Evolutionary conservation across 768 basidiomycete species (phyloP).

Genomic region (Amanita pallidorosea): DNA sequence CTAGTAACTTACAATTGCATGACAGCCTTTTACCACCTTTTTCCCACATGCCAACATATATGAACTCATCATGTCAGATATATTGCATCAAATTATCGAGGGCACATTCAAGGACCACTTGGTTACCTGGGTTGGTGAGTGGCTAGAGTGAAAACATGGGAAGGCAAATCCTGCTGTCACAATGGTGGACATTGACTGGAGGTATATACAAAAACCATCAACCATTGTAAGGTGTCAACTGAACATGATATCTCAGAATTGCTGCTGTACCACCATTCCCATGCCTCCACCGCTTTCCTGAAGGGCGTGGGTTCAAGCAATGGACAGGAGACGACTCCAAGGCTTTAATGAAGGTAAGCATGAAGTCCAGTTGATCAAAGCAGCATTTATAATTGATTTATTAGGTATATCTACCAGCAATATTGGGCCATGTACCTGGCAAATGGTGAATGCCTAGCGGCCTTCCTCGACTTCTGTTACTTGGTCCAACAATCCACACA

Average conservation of each 20-base stretch:
- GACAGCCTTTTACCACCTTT: conserved; percentile 9
- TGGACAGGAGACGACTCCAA: conserved; percentile 19
- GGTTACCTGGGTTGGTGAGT: conserved; percentile 10
- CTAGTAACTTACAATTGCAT: neutral
- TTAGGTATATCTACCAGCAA: conserved; percentile 14
- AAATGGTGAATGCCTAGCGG: neutral
- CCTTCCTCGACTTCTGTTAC: conserved; percentile 23
- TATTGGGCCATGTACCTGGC: conserved; percentile 8
- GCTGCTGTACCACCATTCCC: conserved; percentile 13
- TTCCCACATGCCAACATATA: conserved; percentile 11
- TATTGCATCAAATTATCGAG: conserved; percentile 9
- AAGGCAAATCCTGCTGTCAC: neutral
- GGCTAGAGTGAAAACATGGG: neutral
- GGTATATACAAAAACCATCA: neutral
- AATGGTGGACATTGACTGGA: conserved; percentile 5
- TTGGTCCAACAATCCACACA: conserved; percentile 14
- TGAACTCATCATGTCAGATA: conserved; percentile 2
- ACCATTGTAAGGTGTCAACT: neutral
- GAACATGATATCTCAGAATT: conserved; percentile 6
- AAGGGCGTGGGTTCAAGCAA: conserved; percentile 19
- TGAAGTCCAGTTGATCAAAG: neutral
- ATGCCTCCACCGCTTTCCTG: conserved; percentile 14
- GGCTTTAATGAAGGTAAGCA: conserved; percentile 21
- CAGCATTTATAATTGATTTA: neutral
- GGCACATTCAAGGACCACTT: conserved; percentile 8